These are phyloP conservation scores for Penicillium waksmanii DNA, from an alignment of 495 filamentous ascomycete genomes.

Conservation along the genomic window DNA sequence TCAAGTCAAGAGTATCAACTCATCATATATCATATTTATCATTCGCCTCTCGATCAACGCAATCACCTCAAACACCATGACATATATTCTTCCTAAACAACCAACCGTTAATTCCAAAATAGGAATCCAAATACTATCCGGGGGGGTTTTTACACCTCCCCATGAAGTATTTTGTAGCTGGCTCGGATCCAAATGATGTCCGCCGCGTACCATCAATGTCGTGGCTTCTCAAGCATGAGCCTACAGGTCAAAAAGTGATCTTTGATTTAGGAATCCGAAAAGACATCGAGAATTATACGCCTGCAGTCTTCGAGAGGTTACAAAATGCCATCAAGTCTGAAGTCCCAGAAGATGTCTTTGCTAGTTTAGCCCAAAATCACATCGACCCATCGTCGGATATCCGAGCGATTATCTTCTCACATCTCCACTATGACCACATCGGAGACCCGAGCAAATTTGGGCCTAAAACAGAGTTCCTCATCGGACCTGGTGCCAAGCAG, in stretches of 20 bases:
- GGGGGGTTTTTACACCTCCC: neutral
- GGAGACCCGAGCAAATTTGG: slow-evolving; percentile 43
- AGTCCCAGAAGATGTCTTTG: slow-evolving; percentile 36
- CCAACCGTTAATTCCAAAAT: neutral
- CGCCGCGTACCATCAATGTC: neutral
- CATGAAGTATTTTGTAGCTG: neutral
- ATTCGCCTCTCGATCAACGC: neutral
- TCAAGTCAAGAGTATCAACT: no score
- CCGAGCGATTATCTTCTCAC: slow-evolving; percentile 42
- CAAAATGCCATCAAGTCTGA: neutral
- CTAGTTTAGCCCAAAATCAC: slow-evolving; percentile 32
- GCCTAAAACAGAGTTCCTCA: slow-evolving; percentile 35
- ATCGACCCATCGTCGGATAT: slow-evolving; percentile 38
- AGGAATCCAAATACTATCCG: neutral
- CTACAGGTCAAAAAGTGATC: neutral
- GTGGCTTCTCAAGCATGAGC: neutral
- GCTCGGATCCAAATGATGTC: neutral
- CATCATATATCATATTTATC: no score
- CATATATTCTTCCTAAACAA: neutral
- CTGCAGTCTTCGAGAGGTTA: slow-evolving; percentile 35
- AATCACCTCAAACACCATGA: neutral
- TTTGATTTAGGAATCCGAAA: slow-evolving; percentile 47
- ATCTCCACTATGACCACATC: slow-evolving; percentile 51
- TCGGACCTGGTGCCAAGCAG: slow-evolving; percentile 38
- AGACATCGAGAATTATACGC: slow-evolving; percentile 32